Conservation (phyloP, 1,284 basidiomycete genomes). For the Cryptococcus depauperatus region DNA sequence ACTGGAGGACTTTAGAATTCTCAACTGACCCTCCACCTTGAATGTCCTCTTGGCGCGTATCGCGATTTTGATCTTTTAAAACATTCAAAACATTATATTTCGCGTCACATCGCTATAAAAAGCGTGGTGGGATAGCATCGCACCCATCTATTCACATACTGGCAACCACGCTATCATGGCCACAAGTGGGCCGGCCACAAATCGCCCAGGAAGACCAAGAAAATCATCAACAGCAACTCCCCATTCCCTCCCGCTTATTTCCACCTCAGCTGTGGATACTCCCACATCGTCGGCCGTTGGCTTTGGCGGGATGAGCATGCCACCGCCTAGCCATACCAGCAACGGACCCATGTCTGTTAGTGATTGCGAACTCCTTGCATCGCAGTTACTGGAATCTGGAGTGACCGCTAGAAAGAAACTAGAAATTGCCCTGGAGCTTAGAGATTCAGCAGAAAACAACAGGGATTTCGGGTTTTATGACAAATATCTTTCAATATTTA, state of each 20-base stretch:
- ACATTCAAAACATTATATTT: no score
- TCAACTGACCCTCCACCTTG: no score
- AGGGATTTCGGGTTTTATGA: constrained; percentile 68
- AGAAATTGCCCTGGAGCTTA: constrained; percentile 54
- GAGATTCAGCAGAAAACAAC: constrained; percentile 77
- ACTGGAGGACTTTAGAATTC: no score
- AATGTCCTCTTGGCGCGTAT: no score
- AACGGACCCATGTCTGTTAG: constrained; percentile 33
- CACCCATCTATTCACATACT: no score
- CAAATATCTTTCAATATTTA: constrained; percentile 52
- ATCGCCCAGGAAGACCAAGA: constrained; percentile 25
- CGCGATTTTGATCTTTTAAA: no score
- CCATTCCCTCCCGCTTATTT: constrained; percentile 6
- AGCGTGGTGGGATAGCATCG: no score
- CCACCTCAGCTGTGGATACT: constrained; percentile 21
- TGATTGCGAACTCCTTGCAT: constrained; percentile 39
- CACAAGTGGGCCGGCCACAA: constrained; percentile 12
- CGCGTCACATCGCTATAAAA: no score
- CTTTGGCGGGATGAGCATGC: constrained; percentile 22
- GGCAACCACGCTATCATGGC: no score
- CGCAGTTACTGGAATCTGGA: constrained; percentile 30
- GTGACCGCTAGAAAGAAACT: constrained; percentile 15
- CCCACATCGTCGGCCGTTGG: constrained; percentile 24
- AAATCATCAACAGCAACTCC: constrained; percentile 34
- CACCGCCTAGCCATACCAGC: constrained; percentile 20